Conservation (phyloP, 2,329 filamentous ascomycete species). For the Coniella lustricola region DNA sequence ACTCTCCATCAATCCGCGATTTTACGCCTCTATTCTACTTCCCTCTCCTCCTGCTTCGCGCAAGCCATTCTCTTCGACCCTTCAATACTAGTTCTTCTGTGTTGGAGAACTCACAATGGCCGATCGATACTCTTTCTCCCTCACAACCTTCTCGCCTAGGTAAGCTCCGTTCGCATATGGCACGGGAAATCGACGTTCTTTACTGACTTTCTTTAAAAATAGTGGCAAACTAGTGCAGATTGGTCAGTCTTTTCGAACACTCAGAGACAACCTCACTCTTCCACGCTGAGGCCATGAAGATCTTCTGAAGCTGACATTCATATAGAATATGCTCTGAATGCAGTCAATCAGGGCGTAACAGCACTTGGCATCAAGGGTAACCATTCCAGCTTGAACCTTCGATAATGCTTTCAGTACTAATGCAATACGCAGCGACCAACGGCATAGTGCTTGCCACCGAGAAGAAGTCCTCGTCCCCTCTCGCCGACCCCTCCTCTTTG, state of each 20-base stretch:
- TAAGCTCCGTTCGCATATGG: constrained; percentile 40
- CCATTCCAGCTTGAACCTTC: constrained; percentile 15
- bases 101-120: constrained; percentile 57
- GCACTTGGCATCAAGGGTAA: constrained; percentile 96
- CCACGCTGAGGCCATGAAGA: background rate
- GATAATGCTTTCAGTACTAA: background rate
- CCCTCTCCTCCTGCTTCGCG: background rate
- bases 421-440: constrained; percentile 67
- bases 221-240: constrained; percentile 99
- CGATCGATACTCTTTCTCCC: constrained; percentile 97
- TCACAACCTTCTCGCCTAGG: constrained; percentile 99
- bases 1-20: background rate
- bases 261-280: constrained; percentile 31
- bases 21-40: background rate
- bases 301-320: constrained; percentile 15
- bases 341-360: constrained; percentile 98
- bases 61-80: background rate
- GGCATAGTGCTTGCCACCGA: constrained; percentile 98
- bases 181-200: background rate
- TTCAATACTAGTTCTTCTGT: background rate
- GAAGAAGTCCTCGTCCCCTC: constrained; percentile 97
- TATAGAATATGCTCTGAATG: constrained; percentile 95
- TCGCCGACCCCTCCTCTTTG: constrained; percentile 89
- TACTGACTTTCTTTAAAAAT: constrained; percentile 21
- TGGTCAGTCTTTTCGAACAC: constrained; percentile 41